Evolutionary conservation across 192 early-diverging fungal genomes (phyloP).

Genomic region (Gonapodya prolifera): DNA sequence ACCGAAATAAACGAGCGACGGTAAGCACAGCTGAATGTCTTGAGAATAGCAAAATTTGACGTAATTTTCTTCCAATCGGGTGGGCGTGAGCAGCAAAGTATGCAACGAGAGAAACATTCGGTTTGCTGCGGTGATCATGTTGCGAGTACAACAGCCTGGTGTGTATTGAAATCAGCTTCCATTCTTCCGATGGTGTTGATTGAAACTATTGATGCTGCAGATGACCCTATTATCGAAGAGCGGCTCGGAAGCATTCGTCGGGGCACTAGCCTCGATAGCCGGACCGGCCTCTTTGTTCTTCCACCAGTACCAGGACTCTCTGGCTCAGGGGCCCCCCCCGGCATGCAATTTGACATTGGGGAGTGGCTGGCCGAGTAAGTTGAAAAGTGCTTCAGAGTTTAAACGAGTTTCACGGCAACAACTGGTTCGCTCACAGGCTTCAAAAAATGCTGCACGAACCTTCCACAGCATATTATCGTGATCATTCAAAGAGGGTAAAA

Average conservation of each 20-base stretch:
- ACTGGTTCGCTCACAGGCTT: slow-evolving; percentile 26
- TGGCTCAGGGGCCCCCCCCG: slow-evolving; percentile 3
- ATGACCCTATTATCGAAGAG: slow-evolving; percentile 54
- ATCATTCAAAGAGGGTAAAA: slow-evolving; percentile 57
- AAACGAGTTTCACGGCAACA: background rate
- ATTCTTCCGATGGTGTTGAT: background rate
- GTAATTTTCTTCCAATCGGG: too few species aligned
- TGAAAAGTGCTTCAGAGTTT: slow-evolving; percentile 9
- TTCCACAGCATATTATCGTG: slow-evolving; percentile 59
- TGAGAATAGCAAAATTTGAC: background rate
- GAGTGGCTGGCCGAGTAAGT: slow-evolving; percentile 54
- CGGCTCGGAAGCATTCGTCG: slow-evolving; percentile 52
- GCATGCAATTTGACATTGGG: slow-evolving; percentile 25
- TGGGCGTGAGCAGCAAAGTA: background rate
- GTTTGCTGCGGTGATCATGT: background rate
- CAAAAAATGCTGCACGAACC: slow-evolving; percentile 55
- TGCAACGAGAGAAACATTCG: background rate
- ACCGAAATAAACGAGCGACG: background rate
- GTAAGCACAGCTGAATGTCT: background rate
- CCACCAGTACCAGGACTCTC: slow-evolving; percentile 13
- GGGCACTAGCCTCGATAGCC: slow-evolving; percentile 50
- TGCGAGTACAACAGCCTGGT: background rate
- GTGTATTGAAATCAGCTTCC: background rate
- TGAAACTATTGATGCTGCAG: slow-evolving; percentile 14
- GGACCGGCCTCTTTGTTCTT: slow-evolving; percentile 54